Evolutionary conservation across 139 green algal genomes (phyloP), one percentile per base, ranked within the genome.

Genomic region (Zygnema cylindricum): DNA sequence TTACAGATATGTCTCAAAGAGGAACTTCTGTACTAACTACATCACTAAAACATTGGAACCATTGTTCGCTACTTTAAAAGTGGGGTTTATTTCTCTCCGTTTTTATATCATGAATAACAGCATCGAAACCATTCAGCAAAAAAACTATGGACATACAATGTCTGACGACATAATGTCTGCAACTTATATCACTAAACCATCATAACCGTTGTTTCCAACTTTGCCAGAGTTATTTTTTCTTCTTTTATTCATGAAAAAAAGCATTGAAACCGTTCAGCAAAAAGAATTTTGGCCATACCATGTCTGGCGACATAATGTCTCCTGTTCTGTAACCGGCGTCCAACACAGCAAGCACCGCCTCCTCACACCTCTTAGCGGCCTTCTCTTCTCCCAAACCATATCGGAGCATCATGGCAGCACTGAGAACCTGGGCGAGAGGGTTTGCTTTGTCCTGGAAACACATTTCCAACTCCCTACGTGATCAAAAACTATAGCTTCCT

Each of bases 331-430:
- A 97, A 0, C 97, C 97, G 0, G 92, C 86, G 69, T 98, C 97
- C 82, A 99, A 93, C 0, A 92, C 93, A 1, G 90, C 86, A 40
- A 95, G 94, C 1, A 99, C 96, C 0, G 97, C 96, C 0, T 75
- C 86, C 91, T 99, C 96, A 40, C 98, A 85, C 25, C 92, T 87
- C 21, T 95, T 94, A 0, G 97, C 96, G 32, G 97, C 94, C 88
- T 94, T 92, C 32, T 96, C 95, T 81, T 98, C 90, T 88, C 95
- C 94, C 42, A 99, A 95, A 55, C 96, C 96, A 91, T 99, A 99
- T 69, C 96, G 93, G 92, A 98, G 98, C 97, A 99, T 98, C 97
- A 99, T 99, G 71, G 97, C 97, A 2, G 97, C 97, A 32, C 94
- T 97, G 39, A 99, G 93, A 38, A 99, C 93, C 77, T 92, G 81